These are phyloP conservation scores for Calonectria honghensis DNA, from an alignment of 2,329 filamentous ascomycete species.

Conservation along the genomic window DNA sequence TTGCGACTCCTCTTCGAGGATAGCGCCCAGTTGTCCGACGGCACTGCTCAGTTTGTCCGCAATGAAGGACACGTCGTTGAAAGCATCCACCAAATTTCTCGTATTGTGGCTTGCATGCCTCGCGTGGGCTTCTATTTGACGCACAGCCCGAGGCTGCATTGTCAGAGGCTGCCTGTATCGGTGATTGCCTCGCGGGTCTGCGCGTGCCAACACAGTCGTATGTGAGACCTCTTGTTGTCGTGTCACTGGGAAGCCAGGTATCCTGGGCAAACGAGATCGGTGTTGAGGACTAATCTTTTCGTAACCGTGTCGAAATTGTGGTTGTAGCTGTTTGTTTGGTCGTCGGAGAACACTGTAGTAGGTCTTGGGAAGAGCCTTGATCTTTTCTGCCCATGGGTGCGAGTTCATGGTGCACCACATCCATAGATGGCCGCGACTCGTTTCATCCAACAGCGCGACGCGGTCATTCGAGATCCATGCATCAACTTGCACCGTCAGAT, in stretches of 20 bases:
- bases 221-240: not conserved
- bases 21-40: not conserved
- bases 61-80: not conserved
- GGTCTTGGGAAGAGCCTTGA: not conserved
- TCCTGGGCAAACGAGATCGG: not conserved
- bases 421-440: not conserved
- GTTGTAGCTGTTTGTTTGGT: not conserved
- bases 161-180: not conserved
- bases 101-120: not conserved
- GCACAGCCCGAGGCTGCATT: not conserved
- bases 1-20: not conserved
- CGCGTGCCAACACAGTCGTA: not conserved
- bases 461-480: not conserved
- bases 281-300: not conserved
- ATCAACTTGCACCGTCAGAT: not conserved
- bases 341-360: not conserved
- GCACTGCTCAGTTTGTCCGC: not conserved
- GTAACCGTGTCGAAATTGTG: not conserved
- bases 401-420: not conserved
- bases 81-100: not conserved
- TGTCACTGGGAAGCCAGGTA: not conserved
- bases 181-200: not conserved
- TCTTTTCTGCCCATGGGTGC: not conserved
- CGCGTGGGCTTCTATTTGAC: not conserved
- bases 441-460: not conserved